Conservation (phyloP, 1,284 basidiomycete genomes). For the Peniophora sp. region DNA sequence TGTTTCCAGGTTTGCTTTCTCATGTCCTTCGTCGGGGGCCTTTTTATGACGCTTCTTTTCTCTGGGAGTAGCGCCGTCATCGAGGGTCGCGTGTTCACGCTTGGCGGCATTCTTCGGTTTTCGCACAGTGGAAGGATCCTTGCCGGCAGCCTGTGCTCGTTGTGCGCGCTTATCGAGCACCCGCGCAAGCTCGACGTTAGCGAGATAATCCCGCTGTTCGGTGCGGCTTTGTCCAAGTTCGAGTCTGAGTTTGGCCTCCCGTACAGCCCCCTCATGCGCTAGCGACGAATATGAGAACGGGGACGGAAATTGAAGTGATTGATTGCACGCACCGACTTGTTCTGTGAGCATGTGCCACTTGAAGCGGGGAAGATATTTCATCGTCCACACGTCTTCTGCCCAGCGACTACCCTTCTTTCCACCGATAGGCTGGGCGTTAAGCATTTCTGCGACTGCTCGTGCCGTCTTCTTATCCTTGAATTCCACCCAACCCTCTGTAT, state of each 20-base stretch:
- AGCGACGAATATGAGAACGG: slow-evolving; percentile 5
- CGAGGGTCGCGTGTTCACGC: not conserved
- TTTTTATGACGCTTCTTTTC: not conserved
- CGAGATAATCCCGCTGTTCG: slow-evolving; percentile 91
- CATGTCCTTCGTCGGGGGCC: not conserved
- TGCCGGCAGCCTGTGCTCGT: slow-evolving; percentile 39
- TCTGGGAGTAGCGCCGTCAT: not conserved
- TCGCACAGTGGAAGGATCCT: slow-evolving; percentile 6
- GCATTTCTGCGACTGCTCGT: slow-evolving; percentile 85
- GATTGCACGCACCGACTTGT: slow-evolving; percentile 78
- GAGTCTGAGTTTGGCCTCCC: slow-evolving; percentile 80
- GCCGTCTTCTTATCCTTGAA: slow-evolving; percentile 92
- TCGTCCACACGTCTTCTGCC: slow-evolving; percentile 98
- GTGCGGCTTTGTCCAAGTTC: slow-evolving; percentile 84
- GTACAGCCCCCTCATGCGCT: slow-evolving; percentile 92
- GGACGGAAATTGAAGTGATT: slow-evolving; percentile 1
- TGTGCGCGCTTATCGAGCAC: slow-evolving; percentile 82
- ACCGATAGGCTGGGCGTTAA: slow-evolving; percentile 94
- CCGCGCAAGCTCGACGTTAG: slow-evolving; percentile 92
- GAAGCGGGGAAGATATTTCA: slow-evolving; percentile 97
- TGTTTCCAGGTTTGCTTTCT: not conserved
- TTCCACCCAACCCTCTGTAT: slow-evolving; percentile 97
- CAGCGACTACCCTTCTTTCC: slow-evolving; percentile 89
- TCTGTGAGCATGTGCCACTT: slow-evolving; percentile 99
- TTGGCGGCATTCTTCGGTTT: not conserved